Conservation (phyloP, 306 rosid genomes). For the Cucurbita pepo region DNA sequence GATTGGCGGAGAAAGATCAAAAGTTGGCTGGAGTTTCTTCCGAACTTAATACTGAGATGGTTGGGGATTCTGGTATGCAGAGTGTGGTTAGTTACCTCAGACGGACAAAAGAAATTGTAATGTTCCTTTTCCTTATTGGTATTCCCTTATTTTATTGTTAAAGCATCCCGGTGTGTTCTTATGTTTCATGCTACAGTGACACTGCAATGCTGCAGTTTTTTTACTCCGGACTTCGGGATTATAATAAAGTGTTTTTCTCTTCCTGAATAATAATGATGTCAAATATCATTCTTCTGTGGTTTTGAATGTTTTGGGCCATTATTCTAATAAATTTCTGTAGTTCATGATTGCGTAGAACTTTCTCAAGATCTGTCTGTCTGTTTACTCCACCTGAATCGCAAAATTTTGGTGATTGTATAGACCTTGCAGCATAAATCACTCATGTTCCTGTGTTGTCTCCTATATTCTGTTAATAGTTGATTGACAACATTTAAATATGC, state of each 20-base stretch:
- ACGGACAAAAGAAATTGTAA: constrained; percentile 79
- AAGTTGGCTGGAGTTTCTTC: constrained; percentile 47
- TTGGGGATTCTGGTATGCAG: constrained; percentile 52
- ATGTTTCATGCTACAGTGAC: not conserved
- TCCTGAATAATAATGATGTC: not conserved
- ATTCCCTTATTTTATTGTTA: constrained; percentile 4
- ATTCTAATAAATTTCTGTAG: not conserved
- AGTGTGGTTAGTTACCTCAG: constrained; percentile 75
- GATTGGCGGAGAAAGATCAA: constrained; percentile 75
- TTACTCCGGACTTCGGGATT: not conserved
- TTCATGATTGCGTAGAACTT: not conserved
- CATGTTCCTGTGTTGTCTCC: not conserved
- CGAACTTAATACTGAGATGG: constrained; percentile 24
- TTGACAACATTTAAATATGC: not conserved
- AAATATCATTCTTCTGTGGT: not conserved
- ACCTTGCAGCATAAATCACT: not conserved
- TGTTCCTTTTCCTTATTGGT: constrained; percentile 1
- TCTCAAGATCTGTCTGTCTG: not conserved
- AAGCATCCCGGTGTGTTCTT: not conserved
- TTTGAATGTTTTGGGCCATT: not conserved
- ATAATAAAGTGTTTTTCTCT: not conserved
- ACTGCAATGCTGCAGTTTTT: not conserved
- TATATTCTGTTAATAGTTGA: not conserved
- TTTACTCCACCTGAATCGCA: not conserved
- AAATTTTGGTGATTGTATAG: not conserved